A percentile compares a stretch with the other conserved stretches of the same genome.
These are phyloP conservation scores for Fusarium sp. DNA, from an alignment of 2,329 filamentous ascomycete species.

Conservation along the genomic window DNA sequence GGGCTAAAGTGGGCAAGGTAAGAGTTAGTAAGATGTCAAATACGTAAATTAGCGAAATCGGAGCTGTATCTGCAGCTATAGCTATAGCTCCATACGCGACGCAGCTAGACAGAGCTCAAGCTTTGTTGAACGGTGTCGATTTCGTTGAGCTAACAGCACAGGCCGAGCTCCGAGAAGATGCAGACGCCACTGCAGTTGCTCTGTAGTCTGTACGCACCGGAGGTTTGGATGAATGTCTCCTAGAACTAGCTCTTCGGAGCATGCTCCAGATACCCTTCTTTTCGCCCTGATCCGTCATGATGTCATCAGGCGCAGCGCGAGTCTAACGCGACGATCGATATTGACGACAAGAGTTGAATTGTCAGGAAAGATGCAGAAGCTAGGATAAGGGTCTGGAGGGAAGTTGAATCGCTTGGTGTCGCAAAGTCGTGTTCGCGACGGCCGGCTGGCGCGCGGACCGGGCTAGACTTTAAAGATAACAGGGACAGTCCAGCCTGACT, in stretches of 20 bases:
- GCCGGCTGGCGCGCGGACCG: slow-evolving; percentile 23
- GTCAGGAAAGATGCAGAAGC: slow-evolving; percentile 7
- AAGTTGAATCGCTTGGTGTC: slow-evolving; percentile 9
- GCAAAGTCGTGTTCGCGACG: slow-evolving; percentile 34
- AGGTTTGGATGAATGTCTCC: slow-evolving; percentile 36
- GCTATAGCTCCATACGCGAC: slow-evolving; percentile 25
- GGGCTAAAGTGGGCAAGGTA: slow-evolving; percentile 7
- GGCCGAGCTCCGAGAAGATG: neutral
- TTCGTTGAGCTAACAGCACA: neutral
- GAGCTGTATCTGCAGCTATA: slow-evolving; percentile 26
- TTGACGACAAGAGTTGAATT: neutral
- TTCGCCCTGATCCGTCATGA: slow-evolving; percentile 50
- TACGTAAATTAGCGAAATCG: slow-evolving; percentile 15
- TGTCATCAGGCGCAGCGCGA: slow-evolving; percentile 37
- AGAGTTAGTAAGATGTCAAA: slow-evolving; percentile 19
- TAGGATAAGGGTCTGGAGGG: neutral
- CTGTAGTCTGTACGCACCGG: slow-evolving; percentile 39
- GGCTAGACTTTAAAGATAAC: slow-evolving; percentile 20
- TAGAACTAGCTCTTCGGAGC: slow-evolving; percentile 60
- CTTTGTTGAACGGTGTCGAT: slow-evolving; percentile 6
- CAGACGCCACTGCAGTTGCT: neutral
- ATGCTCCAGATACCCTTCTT: slow-evolving; percentile 62
- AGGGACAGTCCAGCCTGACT: slow-evolving; percentile 5
- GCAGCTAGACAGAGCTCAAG: slow-evolving; percentile 16
- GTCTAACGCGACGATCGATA: slow-evolving; percentile 26